Evolutionary conservation across 768 basidiomycete species (phyloP).

Genomic region (Mycena indigotica): DNA sequence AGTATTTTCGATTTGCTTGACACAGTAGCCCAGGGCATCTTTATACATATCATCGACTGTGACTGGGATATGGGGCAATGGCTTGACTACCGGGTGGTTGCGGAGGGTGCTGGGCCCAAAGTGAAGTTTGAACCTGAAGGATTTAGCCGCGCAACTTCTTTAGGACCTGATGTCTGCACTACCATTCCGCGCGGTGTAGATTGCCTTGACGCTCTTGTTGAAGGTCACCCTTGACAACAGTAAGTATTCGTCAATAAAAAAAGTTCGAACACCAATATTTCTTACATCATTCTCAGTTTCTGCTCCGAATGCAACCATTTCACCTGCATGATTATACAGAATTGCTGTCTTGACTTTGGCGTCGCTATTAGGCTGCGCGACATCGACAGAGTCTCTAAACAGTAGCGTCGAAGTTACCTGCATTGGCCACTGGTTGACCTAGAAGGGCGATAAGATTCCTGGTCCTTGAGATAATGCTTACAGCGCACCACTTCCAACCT

Average conservation of each 20-base stretch:
- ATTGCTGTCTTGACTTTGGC: background rate
- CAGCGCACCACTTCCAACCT: background rate
- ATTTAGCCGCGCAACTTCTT: no score
- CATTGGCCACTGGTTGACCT: constrained; percentile 24
- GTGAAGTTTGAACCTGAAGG: background rate
- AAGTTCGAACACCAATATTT: background rate
- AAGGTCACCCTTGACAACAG: no score
- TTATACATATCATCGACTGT: background rate
- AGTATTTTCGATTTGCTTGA: background rate
- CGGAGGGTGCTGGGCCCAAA: background rate
- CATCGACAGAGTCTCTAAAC: no score
- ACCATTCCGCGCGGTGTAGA: background rate
- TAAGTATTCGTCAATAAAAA: background rate
- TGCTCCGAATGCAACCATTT: background rate
- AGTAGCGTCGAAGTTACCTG: no score
- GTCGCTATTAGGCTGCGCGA: background rate
- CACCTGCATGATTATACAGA: background rate
- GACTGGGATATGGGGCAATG: background rate
- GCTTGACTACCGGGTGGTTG: background rate
- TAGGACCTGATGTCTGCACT: no score
- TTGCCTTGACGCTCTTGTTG: background rate
- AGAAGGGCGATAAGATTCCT: no score
- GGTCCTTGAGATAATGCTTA: no score
- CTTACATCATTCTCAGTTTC: background rate
- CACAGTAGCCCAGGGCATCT: background rate